A percentile compares a stretch with the other conserved stretches of the same genome.
Conservation (phyloP, 1,284 basidiomycete genomes). For the Microbotryum silenes-acaulis region DNA sequence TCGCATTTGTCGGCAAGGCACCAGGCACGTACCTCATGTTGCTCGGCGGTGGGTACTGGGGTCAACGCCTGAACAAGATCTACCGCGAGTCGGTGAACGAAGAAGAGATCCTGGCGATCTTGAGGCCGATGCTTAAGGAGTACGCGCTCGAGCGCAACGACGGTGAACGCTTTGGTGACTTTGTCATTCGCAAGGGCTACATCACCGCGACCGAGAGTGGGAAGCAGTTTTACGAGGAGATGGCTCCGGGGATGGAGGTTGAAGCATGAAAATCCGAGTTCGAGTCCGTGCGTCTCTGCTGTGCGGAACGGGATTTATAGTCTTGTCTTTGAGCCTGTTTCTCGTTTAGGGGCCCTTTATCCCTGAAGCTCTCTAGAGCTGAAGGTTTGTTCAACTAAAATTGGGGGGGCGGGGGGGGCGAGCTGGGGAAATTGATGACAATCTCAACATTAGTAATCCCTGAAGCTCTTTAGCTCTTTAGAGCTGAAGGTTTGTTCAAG, state of each 20-base stretch:
- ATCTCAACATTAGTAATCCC: too few species aligned
- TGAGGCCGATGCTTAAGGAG: slow-evolving; percentile 83
- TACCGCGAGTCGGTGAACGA: slow-evolving; percentile 77
- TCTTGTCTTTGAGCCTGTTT: not conserved
- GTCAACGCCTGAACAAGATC: slow-evolving; percentile 53
- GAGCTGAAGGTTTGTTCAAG: too few species aligned
- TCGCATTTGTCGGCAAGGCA: slow-evolving; percentile 95
- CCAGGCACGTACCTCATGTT: slow-evolving; percentile 91
- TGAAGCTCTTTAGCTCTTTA: too few species aligned
- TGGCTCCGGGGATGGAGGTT: not conserved
- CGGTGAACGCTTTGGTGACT: slow-evolving; percentile 95
- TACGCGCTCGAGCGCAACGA: slow-evolving; percentile 81
- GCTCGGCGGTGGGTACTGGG: slow-evolving; percentile 88
- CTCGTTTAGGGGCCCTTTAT: not conserved
- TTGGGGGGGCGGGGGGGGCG: too few species aligned
- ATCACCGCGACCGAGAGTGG: slow-evolving; percentile 30
- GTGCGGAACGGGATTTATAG: not conserved
- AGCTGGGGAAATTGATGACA: too few species aligned
- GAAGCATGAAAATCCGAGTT: slow-evolving; percentile 3
- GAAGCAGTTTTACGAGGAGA: slow-evolving; percentile 28
- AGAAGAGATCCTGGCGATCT: slow-evolving; percentile 84
- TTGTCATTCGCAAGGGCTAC: slow-evolving; percentile 55
- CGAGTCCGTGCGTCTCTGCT: not conserved
- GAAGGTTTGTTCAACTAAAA: too few species aligned
- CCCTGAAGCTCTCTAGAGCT: too few species aligned